These are phyloP conservation scores for Ehretia macrophylla DNA, from an alignment of 257 asterid species.

Conservation along the genomic window DNA sequence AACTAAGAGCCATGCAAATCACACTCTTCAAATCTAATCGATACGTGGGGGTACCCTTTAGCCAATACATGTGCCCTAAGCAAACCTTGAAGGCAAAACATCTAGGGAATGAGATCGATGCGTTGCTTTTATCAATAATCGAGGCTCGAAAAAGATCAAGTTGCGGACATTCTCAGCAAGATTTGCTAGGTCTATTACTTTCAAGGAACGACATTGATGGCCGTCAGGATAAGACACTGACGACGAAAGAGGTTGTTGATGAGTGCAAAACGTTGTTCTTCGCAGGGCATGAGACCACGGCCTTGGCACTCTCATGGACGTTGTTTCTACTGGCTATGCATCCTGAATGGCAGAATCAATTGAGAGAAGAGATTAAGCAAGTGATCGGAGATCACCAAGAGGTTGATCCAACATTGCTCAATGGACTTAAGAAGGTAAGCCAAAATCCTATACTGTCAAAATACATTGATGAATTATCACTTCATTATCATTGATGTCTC, in stretches of 20 bases:
- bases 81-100: slow-evolving; percentile 40
- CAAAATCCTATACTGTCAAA: neutral
- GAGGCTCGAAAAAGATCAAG: slow-evolving; percentile 20
- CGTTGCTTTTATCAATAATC: slow-evolving; percentile 46
- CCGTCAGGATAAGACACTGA: slow-evolving; percentile 31
- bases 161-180: slow-evolving; percentile 18
- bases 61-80: slow-evolving; percentile 51
- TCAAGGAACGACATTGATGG: slow-evolving; percentile 37
- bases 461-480: no score
- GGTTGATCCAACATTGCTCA: slow-evolving; percentile 52
- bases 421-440: slow-evolving; percentile 65
- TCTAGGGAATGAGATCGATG: slow-evolving; percentile 66
- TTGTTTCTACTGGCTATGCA: slow-evolving; percentile 59
- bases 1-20: slow-evolving; percentile 62
- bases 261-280: slow-evolving; percentile 95
- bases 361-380: slow-evolving; percentile 61
- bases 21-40: slow-evolving; percentile 69
- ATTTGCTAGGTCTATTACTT: slow-evolving; percentile 59
- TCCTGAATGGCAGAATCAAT: slow-evolving; percentile 60
- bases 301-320: slow-evolving; percentile 80
- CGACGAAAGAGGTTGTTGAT: slow-evolving; percentile 63
- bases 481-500: no score
- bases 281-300: slow-evolving; percentile 88
- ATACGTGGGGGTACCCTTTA: slow-evolving; percentile 77
- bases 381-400: slow-evolving; percentile 51